Evolutionary conservation across 768 basidiomycete species (phyloP), one percentile per base, ranked within the genome.

Genomic region (Leccinum incarnatum): DNA sequence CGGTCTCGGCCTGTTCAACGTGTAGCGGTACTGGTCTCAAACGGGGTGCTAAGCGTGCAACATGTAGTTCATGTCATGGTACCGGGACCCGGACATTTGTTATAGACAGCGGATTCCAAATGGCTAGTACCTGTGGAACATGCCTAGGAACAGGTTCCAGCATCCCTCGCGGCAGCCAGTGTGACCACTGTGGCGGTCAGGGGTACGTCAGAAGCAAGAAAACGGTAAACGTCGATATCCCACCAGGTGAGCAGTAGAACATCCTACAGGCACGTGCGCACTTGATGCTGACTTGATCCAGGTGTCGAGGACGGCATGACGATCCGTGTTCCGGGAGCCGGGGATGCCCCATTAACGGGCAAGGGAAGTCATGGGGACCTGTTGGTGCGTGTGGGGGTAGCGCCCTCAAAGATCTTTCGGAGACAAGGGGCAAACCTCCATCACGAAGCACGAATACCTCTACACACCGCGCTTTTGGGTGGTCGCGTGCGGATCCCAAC

Each of bases 251-350:
- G 91, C 77, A 46, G 32, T 21, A 29, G 30, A 45, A 53, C 48
- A 52, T 46, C 21, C 56, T n/a, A 57, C 42, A 0, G 32, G 17
- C 51, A 53, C 32, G 53, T 53, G 51, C 15, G 27, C 42, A 59
- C 51, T 53, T 21, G 37, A 45, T 51, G 58, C 58, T 52, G 23
- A 71, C 49, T 55, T 45, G 23, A 52, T 40, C 56, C 66, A 95
- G 93, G 95, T 48, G 88, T 96, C 46, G 95, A 98, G 74, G 93
- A 98, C 68, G 95, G 95, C 32, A 95, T 95, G 92, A 83, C 87
- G 30, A 81, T 98, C 63, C 87, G 89, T 51, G 78, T 98, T 25
- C 83, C 90, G 14, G 84, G 84, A 54, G 81, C 81, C 46, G 96
- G 96, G 19, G 94, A 99, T 75, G 87, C 87, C 21, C 88, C 97